Evolutionary conservation across 345 rosid genomes (phyloP).

Genomic region (Pugionium cornutum): DNA sequence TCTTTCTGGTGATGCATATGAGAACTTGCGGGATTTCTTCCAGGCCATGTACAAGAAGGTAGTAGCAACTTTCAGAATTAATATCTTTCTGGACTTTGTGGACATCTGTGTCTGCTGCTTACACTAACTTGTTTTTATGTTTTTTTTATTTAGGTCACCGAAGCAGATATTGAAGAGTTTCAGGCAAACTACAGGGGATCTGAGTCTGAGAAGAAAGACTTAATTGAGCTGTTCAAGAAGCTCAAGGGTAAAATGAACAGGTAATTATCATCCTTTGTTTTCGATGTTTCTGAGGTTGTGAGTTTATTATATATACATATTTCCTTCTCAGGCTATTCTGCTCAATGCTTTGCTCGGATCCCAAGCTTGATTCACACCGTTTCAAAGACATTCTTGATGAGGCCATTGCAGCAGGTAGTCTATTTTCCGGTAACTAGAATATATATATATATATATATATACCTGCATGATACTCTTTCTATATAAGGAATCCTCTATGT

Average conservation of each 20-base stretch:
- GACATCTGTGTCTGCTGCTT: conserved; percentile 19
- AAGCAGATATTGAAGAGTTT: conserved; percentile 82
- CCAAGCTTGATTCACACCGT: conserved; percentile 83
- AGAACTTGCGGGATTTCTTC: too few relatives aligned
- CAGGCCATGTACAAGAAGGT: too few relatives aligned
- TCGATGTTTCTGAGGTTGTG: neutral
- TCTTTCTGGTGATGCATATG: too few relatives aligned
- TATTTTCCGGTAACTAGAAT: neutral
- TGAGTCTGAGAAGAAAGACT: conserved; percentile 83
- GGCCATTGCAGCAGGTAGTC: conserved; percentile 64
- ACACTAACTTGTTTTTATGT: neutral
- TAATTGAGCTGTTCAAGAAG: conserved; percentile 62
- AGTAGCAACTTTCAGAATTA: neutral
- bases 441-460: neutral
- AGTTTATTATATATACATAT: neutral
- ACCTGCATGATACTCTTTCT: conserved; percentile 3
- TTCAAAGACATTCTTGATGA: conserved; percentile 77
- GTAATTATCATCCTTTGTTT: conserved; percentile 40
- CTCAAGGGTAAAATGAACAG: conserved; percentile 75
- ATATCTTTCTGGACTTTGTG: neutral
- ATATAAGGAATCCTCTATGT: neutral
- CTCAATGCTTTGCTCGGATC: conserved; percentile 87
- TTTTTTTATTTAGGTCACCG: conserved; percentile 55
- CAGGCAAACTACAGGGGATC: conserved; percentile 87
- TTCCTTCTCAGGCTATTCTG: conserved; percentile 62